Conservation (phyloP, 495 filamentous ascomycete species). For the Daldinia childiae region DNA sequence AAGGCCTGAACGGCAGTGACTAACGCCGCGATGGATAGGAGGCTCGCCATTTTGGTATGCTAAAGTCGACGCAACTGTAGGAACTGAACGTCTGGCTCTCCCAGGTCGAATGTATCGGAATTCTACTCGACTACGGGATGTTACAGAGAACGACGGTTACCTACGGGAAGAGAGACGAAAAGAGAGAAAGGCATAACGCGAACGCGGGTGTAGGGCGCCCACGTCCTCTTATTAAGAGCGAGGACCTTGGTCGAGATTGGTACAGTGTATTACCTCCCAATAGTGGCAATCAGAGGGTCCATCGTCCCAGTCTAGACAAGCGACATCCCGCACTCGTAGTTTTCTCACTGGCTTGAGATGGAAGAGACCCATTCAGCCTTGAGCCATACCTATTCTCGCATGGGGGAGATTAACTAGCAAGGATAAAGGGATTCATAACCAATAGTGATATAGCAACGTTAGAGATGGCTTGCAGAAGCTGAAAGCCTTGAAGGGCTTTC, state of each 20-base stretch:
- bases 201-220: constrained; percentile 19
- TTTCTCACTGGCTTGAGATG: constrained; percentile 29
- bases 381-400: constrained; percentile 36
- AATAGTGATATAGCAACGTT: constrained; percentile 26
- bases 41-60: constrained; percentile 35
- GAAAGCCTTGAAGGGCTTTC: constrained; percentile 34
- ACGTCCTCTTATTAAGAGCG: constrained; percentile 30
- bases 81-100: constrained; percentile 9
- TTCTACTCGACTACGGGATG: constrained; percentile 1
- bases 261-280: constrained; percentile 3
- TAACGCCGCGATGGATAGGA: constrained; percentile 46
- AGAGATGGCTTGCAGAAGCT: constrained; percentile 45
- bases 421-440: constrained; percentile 27
- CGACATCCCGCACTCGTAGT: neutral
- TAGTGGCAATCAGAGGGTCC: constrained; percentile 21
- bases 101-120: constrained; percentile 15
- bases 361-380: constrained; percentile 40
- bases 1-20: constrained; percentile 48
- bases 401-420: constrained; percentile 43
- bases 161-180: constrained; percentile 22
- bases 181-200: constrained; percentile 7
- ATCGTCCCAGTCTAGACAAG: constrained; percentile 20
- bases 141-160: constrained; percentile 19
- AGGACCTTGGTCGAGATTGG: constrained; percentile 4
- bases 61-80: constrained; percentile 3